phyloP scores from a whole-genome alignment of 305 asterid species.

The Withania somnifera region DNA sequence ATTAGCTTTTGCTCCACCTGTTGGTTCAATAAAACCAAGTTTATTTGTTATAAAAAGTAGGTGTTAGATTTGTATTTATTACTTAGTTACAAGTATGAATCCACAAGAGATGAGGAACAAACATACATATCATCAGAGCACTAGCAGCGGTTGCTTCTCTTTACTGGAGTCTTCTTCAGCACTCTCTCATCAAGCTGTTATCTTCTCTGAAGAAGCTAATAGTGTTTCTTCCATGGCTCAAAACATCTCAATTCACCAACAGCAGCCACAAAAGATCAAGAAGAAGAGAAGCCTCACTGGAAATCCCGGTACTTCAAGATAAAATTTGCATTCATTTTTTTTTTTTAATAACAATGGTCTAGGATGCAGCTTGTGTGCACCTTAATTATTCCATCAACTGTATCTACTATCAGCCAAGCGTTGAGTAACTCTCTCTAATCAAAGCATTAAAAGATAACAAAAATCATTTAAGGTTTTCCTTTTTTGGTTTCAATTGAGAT shows the following conservation, averaged over 20 bases:
- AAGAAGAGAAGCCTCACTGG: constrained; percentile 72
- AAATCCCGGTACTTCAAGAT: constrained; percentile 40
- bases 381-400: not conserved
- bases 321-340: not conserved
- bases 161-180: not conserved
- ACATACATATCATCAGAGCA: constrained; percentile 2
- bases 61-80: constrained; percentile 7
- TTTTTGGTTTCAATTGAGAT: no score
- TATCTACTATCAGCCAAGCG: not conserved
- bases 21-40: constrained; percentile 22
- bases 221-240: constrained; percentile 35
- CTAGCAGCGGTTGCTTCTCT: constrained; percentile 3
- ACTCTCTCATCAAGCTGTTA: constrained; percentile 13
- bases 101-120: not conserved
- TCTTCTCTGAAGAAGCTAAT: constrained; percentile 36
- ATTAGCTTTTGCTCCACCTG: constrained; percentile 18
- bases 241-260: constrained; percentile 17
- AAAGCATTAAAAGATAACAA: not conserved
- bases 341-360: not conserved
- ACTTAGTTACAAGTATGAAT: not conserved
- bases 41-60: constrained; percentile 27
- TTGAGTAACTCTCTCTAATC: not conserved
- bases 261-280: constrained; percentile 36
- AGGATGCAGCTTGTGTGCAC: not conserved
- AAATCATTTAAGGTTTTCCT: not conserved